Evolutionary conservation across 176 grass and related monocot genomes (phyloP).

Genomic region (Juncus inflexus): DNA sequence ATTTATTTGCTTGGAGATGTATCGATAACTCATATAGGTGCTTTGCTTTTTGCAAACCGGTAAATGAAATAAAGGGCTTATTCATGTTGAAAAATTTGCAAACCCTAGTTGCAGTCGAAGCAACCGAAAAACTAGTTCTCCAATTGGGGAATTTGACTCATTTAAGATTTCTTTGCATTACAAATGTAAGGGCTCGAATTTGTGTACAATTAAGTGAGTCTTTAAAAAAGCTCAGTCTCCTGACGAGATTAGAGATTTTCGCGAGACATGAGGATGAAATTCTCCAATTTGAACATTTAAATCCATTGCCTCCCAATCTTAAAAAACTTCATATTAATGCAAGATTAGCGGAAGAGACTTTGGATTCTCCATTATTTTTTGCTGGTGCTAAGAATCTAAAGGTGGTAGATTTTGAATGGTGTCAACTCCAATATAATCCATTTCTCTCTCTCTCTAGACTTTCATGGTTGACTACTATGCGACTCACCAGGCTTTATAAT

Average conservation of each 20-base stretch:
- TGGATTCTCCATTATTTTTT: neutral
- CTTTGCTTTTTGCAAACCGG: neutral
- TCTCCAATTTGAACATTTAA: neutral
- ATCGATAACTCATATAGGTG: neutral
- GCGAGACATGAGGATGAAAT: neutral
- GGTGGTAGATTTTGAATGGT: neutral
- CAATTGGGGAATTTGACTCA: conserved; percentile 1
- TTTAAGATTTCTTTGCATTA: neutral
- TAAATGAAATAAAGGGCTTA: neutral
- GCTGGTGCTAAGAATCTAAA: neutral
- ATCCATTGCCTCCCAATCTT: neutral
- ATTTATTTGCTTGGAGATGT: neutral
- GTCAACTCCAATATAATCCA: conserved; percentile 7
- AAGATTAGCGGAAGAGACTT: neutral
- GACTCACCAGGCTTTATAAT: neutral
- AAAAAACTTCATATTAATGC: conserved; percentile 18
- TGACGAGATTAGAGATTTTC: conserved; percentile 10
- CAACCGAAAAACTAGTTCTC: neutral
- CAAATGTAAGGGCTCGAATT: neutral
- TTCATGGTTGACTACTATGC: neutral
- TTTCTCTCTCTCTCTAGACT: neutral
- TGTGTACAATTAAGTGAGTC: neutral
- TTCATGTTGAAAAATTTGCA: conserved; percentile 14
- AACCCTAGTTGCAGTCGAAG: conserved; percentile 12
- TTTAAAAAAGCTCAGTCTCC: neutral